phyloP scores from a whole-genome alignment of 176 grass and related monocot genomes.

The Carex littledalei region DNA sequence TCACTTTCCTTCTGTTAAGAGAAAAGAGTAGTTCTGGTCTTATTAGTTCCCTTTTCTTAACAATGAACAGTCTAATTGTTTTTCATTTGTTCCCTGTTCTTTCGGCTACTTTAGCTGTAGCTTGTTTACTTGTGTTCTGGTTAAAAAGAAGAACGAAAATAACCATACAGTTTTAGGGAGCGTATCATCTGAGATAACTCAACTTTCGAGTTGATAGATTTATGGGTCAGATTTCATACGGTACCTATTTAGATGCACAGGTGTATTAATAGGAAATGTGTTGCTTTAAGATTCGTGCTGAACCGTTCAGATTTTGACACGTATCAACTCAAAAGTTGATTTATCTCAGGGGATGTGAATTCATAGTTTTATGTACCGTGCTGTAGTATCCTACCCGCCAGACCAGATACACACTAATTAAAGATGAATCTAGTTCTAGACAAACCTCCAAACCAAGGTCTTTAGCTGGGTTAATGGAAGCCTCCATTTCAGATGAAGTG shows the following conservation, averaged over 20 bases:
- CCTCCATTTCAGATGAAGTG: constrained; percentile 54
- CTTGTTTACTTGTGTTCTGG: neutral
- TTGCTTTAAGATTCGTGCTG: too few relatives aligned
- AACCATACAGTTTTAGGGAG: neutral
- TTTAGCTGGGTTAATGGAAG: constrained; percentile 38
- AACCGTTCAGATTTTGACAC: too few relatives aligned
- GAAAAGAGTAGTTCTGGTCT: neutral
- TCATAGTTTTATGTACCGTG: neutral
- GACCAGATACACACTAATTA: neutral
- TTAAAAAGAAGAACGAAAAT: neutral
- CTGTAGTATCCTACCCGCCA: neutral
- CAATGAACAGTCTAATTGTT: neutral
- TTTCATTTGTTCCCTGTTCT: neutral
- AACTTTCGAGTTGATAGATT: too few relatives aligned
- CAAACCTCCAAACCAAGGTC: constrained; percentile 56
- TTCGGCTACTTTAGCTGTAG: neutral
- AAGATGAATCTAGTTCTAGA: neutral
- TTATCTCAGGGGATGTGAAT: too few relatives aligned
- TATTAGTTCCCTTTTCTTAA: neutral
- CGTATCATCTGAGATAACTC: too few relatives aligned
- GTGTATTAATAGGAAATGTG: too few relatives aligned
- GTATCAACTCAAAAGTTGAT: too few relatives aligned
- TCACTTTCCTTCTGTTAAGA: constrained; percentile 30
- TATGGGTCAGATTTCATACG: too few relatives aligned
- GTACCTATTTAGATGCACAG: too few relatives aligned